phyloP scores from a whole-genome alignment of 371 early-diverging fungal species.

The Mortierella sp. region DNA sequence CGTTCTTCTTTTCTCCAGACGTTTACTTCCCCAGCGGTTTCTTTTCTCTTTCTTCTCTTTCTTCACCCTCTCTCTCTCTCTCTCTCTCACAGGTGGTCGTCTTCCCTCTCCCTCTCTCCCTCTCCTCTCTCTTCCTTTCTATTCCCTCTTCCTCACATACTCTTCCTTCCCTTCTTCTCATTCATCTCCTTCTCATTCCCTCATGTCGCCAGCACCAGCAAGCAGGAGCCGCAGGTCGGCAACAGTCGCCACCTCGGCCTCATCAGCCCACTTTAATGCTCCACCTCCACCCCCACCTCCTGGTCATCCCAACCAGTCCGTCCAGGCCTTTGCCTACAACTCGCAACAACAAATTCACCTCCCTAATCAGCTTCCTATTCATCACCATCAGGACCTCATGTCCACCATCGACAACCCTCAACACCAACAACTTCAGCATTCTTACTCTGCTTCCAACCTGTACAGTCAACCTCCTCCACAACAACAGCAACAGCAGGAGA shows the following conservation, averaged over 20 bases:
- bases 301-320: conserved; percentile 26
- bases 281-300: conserved; percentile 33
- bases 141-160: background rate
- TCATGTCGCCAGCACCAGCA: conserved; percentile 23
- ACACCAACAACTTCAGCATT: background rate
- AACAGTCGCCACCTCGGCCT: background rate
- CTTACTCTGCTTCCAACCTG: background rate
- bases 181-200: conserved; percentile 4
- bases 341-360: background rate
- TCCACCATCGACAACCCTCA: background rate
- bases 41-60: background rate
- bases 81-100: no score
- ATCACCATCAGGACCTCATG: background rate
- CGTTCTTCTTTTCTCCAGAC: no score
- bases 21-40: background rate
- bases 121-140: background rate
- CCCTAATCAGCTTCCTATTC: background rate
- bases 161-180: background rate
- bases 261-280: background rate
- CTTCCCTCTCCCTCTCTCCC: no score
- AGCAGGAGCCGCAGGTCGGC: conserved; percentile 27
- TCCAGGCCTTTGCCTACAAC: conserved; percentile 8
- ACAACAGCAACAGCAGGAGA: background rate
- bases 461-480: background rate
- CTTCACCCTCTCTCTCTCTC: background rate